Evolutionary conservation across 225 moss, liverwort and hornwort species (phyloP), one percentile per base, ranked within the genome.

Genomic region (Straminergon stramineum): DNA sequence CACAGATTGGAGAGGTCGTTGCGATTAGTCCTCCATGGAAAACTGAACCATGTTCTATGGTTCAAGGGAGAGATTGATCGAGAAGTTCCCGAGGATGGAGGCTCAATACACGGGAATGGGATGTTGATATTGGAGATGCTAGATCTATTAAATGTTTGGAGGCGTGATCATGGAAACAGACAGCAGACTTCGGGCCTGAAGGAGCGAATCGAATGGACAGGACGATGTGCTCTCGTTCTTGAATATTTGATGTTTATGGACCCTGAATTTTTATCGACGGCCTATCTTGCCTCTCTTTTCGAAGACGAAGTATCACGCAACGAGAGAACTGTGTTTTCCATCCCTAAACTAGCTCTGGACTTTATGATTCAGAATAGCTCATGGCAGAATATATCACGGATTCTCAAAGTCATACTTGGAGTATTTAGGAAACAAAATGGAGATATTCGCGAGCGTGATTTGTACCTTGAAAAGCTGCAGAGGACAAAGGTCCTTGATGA

Each of bases 211-310:
- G 94, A 94, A 85, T 89, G 93, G 87, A 94, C 93, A 65, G 99
- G 99, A 85, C 94, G 94, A 77, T 95, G 90, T 88, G 95, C 93
- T 61, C 97, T 99, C 68, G 87, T 97, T n/a, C 91, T 91, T 93
- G 99, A 99, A 88, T 81, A 96, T 85, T 89, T 99, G 85, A 91
- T 89, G 70, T 94, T 96, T 69, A 67, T 99, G 90, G 97, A 97
- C 91, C 94, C 97, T 77, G 97, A 97, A 80, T 95, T 94, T 85
- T 90, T 90, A 66, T 93, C 92, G 65, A 91, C 91, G 83, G 93
- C 91, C 84, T 88, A 93, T 79, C 88, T 99, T 83, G 66, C 79
- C 71, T 94, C 93, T 65, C 75, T 99, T 69, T 91, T 97, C 76
- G 90, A 94, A 90, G 87, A 84, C 48, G 86, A 91, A 76, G 85